Base-by-base conservation (phyloP, 2,329 filamentous ascomycete genomes). In the Lachnellula hyalina region DNA sequence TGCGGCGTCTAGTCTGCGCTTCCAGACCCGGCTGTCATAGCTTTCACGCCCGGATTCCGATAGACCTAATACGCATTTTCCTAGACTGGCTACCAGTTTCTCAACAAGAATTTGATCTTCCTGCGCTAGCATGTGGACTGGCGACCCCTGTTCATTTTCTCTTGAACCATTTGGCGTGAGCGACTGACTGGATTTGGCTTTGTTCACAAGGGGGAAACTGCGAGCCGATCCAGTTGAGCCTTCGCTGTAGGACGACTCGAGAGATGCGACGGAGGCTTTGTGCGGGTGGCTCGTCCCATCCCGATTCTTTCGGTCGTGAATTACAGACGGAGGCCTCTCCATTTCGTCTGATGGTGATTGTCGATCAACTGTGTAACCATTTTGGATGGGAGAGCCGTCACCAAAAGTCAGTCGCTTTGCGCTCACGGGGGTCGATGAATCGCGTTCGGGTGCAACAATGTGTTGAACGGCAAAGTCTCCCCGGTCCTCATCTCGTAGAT, bases 1-100 rank as follows among this genome's bases (percentile, higher is more conserved):
- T 5, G 90, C 91, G 51, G 84, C 82, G 61, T 95, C 89, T 49
- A 96, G 78, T 61, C 87, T 79, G 59, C 87, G 76, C 56, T 90
- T 77, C 70, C 88, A 84, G 56, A 86, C 76, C 52, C 84, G 77
- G 49, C 78, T 80, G 62, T 89, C 81, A 57, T 81, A 72, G 63
- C 77, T 77, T 55, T 79, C 72, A 60, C 73, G 72, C 60, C 81
- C 74, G 50, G 76, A 71, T 71, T 87, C 76, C 55, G 79, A 75
- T 58, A 86, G 63, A 32, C 77, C 80, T 8, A 85, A 67, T 1
- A 86, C 81, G 55, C 83, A 86, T 60, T 77, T 76, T 14, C 83
- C 82, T 0, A 86, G 71, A 60, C 77, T 80, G 1, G 77, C 81
- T 23, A 86, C 80, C 2, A 85, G 72, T 50, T 77, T 74, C 67